phyloP scores from a whole-genome alignment of 306 rosid genomes.

The Mucuna pruriens region DNA sequence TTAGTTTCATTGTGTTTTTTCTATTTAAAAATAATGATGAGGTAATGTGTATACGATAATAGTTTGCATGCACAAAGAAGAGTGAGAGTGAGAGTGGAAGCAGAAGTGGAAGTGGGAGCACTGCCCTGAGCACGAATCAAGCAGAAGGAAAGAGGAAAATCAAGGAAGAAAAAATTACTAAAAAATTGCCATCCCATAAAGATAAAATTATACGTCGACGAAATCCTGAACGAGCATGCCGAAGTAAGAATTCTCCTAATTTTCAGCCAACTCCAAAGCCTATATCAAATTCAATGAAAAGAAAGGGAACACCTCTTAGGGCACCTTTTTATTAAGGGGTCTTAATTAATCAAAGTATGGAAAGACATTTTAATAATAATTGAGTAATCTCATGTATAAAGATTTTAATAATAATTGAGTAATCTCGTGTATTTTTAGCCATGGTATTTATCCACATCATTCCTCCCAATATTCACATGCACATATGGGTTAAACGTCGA shows the following conservation, averaged over 20 bases:
- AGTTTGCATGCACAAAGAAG: conserved; percentile 43
- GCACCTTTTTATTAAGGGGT: conserved; percentile 53
- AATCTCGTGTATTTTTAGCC: too few relatives aligned
- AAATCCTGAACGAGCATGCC: neutral
- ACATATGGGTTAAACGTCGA: neutral
- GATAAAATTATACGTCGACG: neutral
- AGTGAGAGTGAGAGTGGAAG: conserved; percentile 27
- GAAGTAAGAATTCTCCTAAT: neutral
- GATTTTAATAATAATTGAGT: too few relatives aligned
- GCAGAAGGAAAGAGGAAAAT: neutral
- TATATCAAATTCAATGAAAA: conserved; percentile 53
- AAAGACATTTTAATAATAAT: too few relatives aligned
- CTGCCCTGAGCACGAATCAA: conserved; percentile 23
- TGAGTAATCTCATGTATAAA: too few relatives aligned
- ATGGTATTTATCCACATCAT: neutral
- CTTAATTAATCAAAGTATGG: neutral
- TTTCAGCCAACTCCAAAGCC: neutral
- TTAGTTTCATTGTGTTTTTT: neutral
- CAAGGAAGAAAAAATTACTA: neutral
- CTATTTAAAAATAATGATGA: neutral
- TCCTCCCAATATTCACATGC: neutral
- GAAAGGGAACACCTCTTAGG: conserved; percentile 70
- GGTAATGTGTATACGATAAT: neutral
- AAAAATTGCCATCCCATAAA: neutral
- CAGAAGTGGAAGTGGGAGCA: neutral